Percentiles rank a stretch among this genome's conserved stretches.
Conservation (phyloP, 345 rosid species). For the Theobroma cacao region DNA sequence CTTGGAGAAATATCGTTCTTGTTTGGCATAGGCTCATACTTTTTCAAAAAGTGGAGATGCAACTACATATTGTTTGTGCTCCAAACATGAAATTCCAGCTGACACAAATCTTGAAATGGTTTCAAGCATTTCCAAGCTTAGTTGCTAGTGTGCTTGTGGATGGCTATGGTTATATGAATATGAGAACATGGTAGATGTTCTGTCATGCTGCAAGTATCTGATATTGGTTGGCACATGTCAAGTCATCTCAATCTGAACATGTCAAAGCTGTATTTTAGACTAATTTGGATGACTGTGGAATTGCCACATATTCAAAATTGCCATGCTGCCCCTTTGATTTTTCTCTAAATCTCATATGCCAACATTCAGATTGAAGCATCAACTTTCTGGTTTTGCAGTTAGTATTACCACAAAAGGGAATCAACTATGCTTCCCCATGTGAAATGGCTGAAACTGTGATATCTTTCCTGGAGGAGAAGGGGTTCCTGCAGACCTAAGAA, state of each 20-base stretch:
- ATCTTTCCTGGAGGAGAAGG: conserved; percentile 62
- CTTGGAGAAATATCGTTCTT: not conserved
- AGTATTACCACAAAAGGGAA: conserved; percentile 39
- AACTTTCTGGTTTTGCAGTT: conserved; percentile 44
- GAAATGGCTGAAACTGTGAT: conserved; percentile 70
- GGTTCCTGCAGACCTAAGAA: conserved; percentile 49
- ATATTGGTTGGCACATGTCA: not conserved
- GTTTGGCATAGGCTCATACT: not conserved
- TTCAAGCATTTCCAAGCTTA: not conserved
- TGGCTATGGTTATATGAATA: not conserved
- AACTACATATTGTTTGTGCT: not conserved
- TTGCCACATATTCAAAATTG: not conserved
- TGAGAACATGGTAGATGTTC: not conserved
- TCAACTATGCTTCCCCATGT: conserved; percentile 38
- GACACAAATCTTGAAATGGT: not conserved
- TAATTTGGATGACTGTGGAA: not conserved
- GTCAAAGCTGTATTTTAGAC: not conserved
- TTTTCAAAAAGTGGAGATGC: not conserved
- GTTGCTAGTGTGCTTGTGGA: not conserved
- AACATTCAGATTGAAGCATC: not conserved
- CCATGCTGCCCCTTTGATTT: not conserved
- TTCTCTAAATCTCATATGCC: not conserved
- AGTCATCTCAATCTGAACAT: not conserved
- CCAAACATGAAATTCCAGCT: not conserved
- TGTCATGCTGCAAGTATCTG: not conserved